Base-by-base conservation (phyloP, 345 rosid genomes). In the Microcos paniculata region DNA sequence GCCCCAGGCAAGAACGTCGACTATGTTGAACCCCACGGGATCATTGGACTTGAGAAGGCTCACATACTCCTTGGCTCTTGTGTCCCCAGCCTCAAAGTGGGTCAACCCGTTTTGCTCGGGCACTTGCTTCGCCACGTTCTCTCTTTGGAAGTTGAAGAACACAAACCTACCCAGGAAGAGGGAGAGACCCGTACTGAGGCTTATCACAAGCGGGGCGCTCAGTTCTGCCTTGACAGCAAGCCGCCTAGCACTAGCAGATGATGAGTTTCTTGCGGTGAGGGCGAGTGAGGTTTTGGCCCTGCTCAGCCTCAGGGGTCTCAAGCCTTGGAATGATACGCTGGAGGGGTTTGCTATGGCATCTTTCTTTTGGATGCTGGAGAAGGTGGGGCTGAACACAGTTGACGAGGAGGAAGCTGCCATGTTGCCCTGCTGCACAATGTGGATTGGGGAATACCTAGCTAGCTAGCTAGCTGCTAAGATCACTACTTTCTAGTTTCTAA, bases 1-100 rank as follows among this genome's bases (percentile, higher is more conserved):
- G 1, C 98, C 99, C 99, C 99, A 96, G 46, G 98, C 95, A 81
- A 96, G 96, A 45, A 96, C 99, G 82, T 96, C 99, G 26, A 96
- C 97, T 52, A 96, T 87, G 83, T 96, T 96, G 80, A 96, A 96
- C 1, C 99, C 99, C 46, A 96, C 89, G 0, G 99, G 98, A 80
- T 96, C 99, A 24, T 96, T 96, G 35, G 99, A 96, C 76, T 93
- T 93, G 74, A 96, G 91, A 19, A 96, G 94, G 78, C 92, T 90
- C 1, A 92, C 94, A 48, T 96, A 96, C 74, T 96, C 99, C 81
- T 96, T 90, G 57, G 99, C 99, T 62, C 99, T 86, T 2, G 72
- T 85, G 80, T 96, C 99, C 0, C 98, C 98, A 4, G 99, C 99
- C 84, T 96, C 98, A 71, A 92, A 96, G 77, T 96, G 99, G 52